Percentiles rank a stretch among this genome's conserved stretches.
Conservation (phyloP, 345 rosid species). For the Draba incana region DNA sequence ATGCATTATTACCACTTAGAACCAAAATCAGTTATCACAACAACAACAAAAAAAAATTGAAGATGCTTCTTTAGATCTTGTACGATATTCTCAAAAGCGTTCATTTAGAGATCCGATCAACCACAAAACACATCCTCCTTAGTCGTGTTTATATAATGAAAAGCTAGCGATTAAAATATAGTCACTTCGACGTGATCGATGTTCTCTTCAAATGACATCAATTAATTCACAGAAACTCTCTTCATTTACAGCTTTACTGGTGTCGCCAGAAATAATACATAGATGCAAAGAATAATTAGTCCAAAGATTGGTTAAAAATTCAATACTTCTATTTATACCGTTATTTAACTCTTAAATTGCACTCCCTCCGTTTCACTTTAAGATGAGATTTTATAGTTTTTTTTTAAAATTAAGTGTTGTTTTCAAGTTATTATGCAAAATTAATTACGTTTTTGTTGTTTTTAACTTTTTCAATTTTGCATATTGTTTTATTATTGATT, state of each 20-base stretch:
- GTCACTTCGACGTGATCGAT: constrained; percentile 3
- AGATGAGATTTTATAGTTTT: too few species aligned
- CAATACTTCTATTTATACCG: not conserved
- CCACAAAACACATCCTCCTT: constrained; percentile 13
- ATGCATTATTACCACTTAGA: too few species aligned
- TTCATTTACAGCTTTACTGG: constrained; percentile 14
- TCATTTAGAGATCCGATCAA: constrained; percentile 31
- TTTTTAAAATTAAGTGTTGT: too few species aligned
- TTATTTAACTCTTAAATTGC: not conserved
- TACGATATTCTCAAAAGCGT: constrained; percentile 1
- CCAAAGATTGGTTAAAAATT: not conserved
- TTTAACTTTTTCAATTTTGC: too few species aligned
- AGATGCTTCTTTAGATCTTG: constrained; percentile 24
- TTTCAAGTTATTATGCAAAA: too few species aligned
- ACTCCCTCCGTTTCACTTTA: too few species aligned
- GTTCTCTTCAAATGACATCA: constrained; percentile 23
- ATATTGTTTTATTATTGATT: too few species aligned
- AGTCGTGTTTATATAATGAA: not conserved
- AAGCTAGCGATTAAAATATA: not conserved
- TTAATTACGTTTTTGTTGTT: too few species aligned
- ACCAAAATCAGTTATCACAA: too few species aligned
- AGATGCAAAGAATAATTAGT: constrained; percentile 6
- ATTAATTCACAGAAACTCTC: constrained; percentile 18
- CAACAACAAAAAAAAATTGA: too few species aligned
- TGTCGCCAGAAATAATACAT: constrained; percentile 10